These are phyloP conservation scores for Aspergillus ustus DNA, from an alignment of 2,329 filamentous ascomycete genomes.

Conservation along the genomic window DNA sequence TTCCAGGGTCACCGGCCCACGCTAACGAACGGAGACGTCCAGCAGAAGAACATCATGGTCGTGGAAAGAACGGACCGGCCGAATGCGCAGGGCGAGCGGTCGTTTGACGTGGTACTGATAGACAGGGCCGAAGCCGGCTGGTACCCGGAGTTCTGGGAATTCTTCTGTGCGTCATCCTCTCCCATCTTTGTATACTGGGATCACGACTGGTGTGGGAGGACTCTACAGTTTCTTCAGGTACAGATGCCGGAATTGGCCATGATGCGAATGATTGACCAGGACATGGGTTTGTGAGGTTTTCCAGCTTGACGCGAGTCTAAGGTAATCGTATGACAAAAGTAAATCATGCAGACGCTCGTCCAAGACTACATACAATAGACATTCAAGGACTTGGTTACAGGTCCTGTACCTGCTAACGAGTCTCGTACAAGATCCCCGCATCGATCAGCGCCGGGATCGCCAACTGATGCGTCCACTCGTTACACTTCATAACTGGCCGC, in stretches of 20 bases:
- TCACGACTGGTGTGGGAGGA: conserved; percentile 34
- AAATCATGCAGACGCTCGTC: too few species aligned
- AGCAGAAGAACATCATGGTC: conserved; percentile 26
- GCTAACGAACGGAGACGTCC: conserved; percentile 36
- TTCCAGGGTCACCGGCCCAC: conserved; percentile 35
- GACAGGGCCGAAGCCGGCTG: conserved; percentile 35
- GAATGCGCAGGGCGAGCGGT: conserved; percentile 31
- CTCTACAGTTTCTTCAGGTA: conserved; percentile 34
- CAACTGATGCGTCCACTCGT: too few species aligned
- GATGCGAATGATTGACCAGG: conserved; percentile 34
- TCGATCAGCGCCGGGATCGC: too few species aligned
- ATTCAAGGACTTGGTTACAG: too few species aligned
- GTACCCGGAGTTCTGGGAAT: conserved; percentile 36
- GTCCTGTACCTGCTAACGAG: too few species aligned
- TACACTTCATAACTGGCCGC: too few species aligned
- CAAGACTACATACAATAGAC: too few species aligned
- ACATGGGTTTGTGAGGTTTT: conserved; percentile 22
- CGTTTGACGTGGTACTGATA: conserved; percentile 34
- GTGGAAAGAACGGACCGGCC: conserved; percentile 21
- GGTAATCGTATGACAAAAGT: too few species aligned
- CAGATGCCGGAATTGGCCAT: conserved; percentile 34
- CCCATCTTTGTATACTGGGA: conserved; percentile 27
- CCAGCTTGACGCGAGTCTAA: too few species aligned
- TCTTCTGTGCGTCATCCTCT: conserved; percentile 30
- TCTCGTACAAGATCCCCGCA: too few species aligned